Percentiles rank a stretch among this genome's conserved stretches.
Conservation (phyloP, 1,139 yeast genomes). For the Yamadazyma taylorii region DNA sequence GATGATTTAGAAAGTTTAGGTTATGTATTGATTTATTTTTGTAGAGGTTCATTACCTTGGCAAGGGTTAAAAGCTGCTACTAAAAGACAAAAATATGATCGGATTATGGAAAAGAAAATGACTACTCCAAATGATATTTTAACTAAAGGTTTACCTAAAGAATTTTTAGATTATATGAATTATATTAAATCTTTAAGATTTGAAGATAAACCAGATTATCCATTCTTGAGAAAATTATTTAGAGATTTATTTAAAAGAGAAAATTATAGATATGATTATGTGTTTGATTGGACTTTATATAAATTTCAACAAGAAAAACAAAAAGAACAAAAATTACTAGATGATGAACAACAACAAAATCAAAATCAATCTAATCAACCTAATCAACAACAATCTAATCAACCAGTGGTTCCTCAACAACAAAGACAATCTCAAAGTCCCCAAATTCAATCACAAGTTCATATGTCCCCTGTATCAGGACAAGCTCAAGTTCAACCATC, state of each 20-base stretch:
- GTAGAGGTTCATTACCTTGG: constrained; percentile 97
- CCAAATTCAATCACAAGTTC: constrained; percentile 3
- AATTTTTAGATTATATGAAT: constrained; percentile 83
- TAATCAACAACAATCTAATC: constrained; percentile 4
- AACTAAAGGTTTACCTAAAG: constrained; percentile 89
- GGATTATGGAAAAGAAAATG: constrained; percentile 96
- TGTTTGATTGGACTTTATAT: constrained; percentile 96
- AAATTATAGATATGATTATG: constrained; percentile 89
- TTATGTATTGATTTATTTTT: constrained; percentile 89
- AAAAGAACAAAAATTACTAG: constrained; percentile 45
- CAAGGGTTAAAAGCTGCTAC: constrained; percentile 98
- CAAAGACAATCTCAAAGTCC: constrained; percentile 6
- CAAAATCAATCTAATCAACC: constrained; percentile 13
- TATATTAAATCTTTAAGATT: constrained; percentile 89
- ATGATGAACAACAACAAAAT: constrained; percentile 20
- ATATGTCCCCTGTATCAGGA: constrained; percentile 2
- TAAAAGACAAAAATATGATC: constrained; percentile 93
- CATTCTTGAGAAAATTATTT: constrained; percentile 82
- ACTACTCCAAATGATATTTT: constrained; percentile 86
- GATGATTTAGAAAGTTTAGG: constrained; percentile 97
- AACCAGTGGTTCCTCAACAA: constrained; percentile 1
- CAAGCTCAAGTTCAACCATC: not conserved
- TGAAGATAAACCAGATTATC: constrained; percentile 95
- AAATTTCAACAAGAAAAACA: constrained; percentile 70
- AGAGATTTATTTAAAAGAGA: constrained; percentile 88